Conservation (phyloP, 108 stramenopile species). For the Discostella stelligeroides region DNA sequence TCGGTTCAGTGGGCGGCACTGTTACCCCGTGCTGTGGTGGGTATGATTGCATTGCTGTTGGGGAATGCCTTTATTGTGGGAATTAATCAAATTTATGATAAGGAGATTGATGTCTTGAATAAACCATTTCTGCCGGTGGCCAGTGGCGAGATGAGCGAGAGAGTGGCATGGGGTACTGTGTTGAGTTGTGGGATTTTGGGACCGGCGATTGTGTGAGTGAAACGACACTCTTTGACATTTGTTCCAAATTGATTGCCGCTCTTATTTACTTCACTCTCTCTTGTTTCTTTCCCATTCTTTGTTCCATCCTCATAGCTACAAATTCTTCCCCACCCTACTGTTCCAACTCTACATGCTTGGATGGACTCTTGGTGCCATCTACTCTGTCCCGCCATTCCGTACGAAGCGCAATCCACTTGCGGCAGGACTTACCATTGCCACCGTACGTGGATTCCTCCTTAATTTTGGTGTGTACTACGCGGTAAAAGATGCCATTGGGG, state of each 20-base stretch:
- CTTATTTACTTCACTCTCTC: too few relatives aligned
- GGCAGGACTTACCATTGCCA: constrained; percentile 94
- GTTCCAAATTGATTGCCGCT: too few relatives aligned
- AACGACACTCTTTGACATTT: not conserved
- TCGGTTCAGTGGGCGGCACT: constrained; percentile 67
- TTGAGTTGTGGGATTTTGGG: constrained; percentile 62
- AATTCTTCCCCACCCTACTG: constrained; percentile 81
- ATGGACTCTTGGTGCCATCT: constrained; percentile 84
- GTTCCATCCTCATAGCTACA: too few relatives aligned
- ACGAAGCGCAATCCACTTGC: constrained; percentile 90
- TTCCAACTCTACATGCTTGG: constrained; percentile 91
- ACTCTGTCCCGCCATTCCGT: constrained; percentile 92
- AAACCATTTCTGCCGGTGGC: constrained; percentile 96
- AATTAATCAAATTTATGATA: constrained; percentile 97
- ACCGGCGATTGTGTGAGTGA: constrained; percentile 75
- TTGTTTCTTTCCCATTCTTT: not conserved
- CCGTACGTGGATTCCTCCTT: constrained; percentile 93
- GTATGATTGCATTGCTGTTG: constrained; percentile 87
- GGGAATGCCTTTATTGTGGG: constrained; percentile 98
- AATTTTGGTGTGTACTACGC: constrained; percentile 98
- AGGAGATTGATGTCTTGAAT: constrained; percentile 94
- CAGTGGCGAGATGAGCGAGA: constrained; percentile 90
- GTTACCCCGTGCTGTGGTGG: constrained; percentile 85
- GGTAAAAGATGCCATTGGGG: constrained; percentile 91
- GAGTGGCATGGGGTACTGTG: constrained; percentile 84